These are phyloP conservation scores for Globisporangium radiosum DNA, from an alignment of 352 stramenopile species.

Conservation along the genomic window DNA sequence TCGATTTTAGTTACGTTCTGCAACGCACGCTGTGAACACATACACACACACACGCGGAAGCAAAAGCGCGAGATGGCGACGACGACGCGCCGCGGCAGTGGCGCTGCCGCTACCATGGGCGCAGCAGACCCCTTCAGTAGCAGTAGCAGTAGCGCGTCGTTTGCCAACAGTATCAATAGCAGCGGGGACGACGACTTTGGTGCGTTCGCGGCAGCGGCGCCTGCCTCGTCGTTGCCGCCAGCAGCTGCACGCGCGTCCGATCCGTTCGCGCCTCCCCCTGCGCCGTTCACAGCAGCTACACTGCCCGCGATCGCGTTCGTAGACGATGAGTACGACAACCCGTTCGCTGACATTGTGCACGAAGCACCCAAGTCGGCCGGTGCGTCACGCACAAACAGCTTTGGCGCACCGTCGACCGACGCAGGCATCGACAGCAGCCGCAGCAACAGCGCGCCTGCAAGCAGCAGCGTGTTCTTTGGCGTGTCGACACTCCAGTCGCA, in stretches of 20 bases:
- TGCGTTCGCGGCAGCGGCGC: conserved; percentile 31
- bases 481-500: not conserved
- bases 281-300: conserved; percentile 1
- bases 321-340: conserved; percentile 18
- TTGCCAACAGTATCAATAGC: not conserved
- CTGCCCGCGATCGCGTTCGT: conserved; percentile 9
- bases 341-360: conserved; percentile 17
- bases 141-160: not conserved
- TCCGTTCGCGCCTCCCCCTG: not conserved
- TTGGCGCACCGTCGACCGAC: not conserved
- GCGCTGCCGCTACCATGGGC: not conserved
- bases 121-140: conserved; percentile 1
- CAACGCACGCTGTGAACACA: too few species aligned
- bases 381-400: conserved; percentile 8
- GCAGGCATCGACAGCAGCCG: not conserved
- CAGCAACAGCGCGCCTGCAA: not conserved
- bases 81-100: not conserved
- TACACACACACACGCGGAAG: too few species aligned
- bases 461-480: not conserved
- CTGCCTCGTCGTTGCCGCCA: conserved; percentile 13
- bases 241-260: not conserved
- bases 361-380: conserved; percentile 2
- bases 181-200: conserved; percentile 25
- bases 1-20: too few species aligned
- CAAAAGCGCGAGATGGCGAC: not conserved